A percentile compares a stretch with the other conserved stretches of the same genome.
Evolutionary conservation across 768 basidiomycete genomes (phyloP).

Genomic region (Infundibulicybe gibba): DNA sequence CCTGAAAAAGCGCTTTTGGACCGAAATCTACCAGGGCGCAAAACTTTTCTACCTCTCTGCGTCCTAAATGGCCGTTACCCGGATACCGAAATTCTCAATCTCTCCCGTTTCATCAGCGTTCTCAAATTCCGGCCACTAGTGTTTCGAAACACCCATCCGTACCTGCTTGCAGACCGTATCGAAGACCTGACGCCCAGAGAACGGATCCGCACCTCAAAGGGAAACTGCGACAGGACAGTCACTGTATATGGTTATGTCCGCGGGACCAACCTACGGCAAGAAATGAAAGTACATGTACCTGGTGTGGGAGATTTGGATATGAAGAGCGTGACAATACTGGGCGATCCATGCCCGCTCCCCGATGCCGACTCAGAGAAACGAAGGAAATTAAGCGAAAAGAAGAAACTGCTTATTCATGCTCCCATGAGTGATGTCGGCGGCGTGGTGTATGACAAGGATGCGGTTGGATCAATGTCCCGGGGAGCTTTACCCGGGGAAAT

Average conservation of each 20-base stretch:
- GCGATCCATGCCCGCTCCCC: slow-evolving; percentile 96
- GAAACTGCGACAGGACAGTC: slow-evolving; percentile 91
- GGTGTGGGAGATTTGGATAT: slow-evolving; percentile 90
- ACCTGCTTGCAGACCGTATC: slow-evolving; percentile 90
- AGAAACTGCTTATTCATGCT: slow-evolving; percentile 87
- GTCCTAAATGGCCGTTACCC: slow-evolving; percentile 97
- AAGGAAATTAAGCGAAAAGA: slow-evolving; percentile 91
- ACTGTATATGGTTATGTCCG: slow-evolving; percentile 94
- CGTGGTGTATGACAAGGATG: slow-evolving; percentile 96
- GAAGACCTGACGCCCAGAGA: slow-evolving; percentile 95
- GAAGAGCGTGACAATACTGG: slow-evolving; percentile 65
- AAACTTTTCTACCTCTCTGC: slow-evolving; percentile 96
- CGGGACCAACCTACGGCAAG: slow-evolving; percentile 76
- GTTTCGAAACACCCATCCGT: slow-evolving; percentile 94
- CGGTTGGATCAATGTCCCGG: slow-evolving; percentile 98
- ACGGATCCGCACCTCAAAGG: slow-evolving; percentile 66
- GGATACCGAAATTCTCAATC: slow-evolving; percentile 93
- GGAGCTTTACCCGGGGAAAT: slow-evolving; percentile 84
- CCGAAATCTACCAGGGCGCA: slow-evolving; percentile 97
- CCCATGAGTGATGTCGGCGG: slow-evolving; percentile 99
- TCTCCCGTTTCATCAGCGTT: slow-evolving; percentile 93
- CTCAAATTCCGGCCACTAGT: slow-evolving; percentile 99
- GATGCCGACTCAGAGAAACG: slow-evolving; percentile 88
- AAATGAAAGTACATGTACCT: slow-evolving; percentile 88
- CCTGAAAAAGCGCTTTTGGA: slow-evolving; percentile 98